Base-by-base conservation (phyloP, 805 yeast genomes). In the Brettanomyces custersianus region DNA sequence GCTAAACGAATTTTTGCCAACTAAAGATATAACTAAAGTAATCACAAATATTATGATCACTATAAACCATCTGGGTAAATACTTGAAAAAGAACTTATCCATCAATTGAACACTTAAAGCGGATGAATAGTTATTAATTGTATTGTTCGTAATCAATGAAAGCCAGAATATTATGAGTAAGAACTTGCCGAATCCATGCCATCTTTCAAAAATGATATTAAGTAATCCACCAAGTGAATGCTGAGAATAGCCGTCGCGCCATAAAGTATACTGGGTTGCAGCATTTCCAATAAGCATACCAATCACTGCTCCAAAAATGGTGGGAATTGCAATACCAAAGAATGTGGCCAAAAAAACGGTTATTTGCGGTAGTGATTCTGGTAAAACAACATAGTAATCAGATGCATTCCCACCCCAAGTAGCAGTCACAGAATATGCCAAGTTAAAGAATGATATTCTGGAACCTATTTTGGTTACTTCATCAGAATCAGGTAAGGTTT, bases 401-500 rank as follows among this genome's bases (percentile, higher is more conserved):
- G 88, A 68, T 0, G 95, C 84, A 41, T 83, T 72, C 2, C 88
- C 79, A 30, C 94, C 88, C 95, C 95, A 86, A 2, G 95, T 83
- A 3, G 85, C 72, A 4, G 95, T 84, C 32, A 80, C 77, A 20
- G 94, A 77, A 49, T 82, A 83, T 30, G 78, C 67, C 37, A 84
- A 64, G 1, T 86, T 70, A 48, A 85, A 82, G 55, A 76, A 82
- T 11, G 84, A 72, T 20, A 85, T 55, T 68, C 81, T 72, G 48
- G 75, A 70, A n/a, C 94, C 94, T 35, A 65, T 64, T 4, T 71
- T 57, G 0, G 82, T 72, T 12, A 52, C 43, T 3, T 54, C 10
- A 16, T 20, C 20, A 5, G 24, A 18, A 11, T 20, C 32, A 4
- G 37, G 32, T 16, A 43, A 38, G 0, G 73, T 60, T 13, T 39